Evolutionary conservation across 192 early-diverging fungal species (phyloP), one percentile per base, ranked within the genome.

Genomic region (Funneliformis mosseae): DNA sequence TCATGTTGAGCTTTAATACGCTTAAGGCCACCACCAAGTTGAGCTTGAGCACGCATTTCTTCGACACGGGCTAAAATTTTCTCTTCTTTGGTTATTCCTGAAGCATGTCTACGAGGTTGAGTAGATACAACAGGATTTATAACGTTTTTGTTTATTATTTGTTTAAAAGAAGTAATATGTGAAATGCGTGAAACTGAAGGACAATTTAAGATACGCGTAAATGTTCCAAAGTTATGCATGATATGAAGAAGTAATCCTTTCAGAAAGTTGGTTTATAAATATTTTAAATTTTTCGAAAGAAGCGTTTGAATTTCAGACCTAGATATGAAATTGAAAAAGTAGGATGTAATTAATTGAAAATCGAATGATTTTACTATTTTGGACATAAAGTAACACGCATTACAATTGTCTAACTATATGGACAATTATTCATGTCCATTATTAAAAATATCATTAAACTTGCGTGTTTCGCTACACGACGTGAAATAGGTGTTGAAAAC

Each of bases 1-100:
- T 83, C 87, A 83, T 98, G 97, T 86, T 98, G 97, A 28, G 92
- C 88, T 64, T 89, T 91, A 69, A 95, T 94, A 73, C 93, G 89
- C 77, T 91, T 89, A 60, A 89, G 81, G 27, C 97, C 97, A 46
- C 97, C 97, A 68, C 97, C 97, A 18, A 91, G 66, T 3, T 88
- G 81, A 9, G 96, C 89, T 45, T 93, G 91, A 70, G 89, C 84
- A 45, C 97, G 89, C 83, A 97, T 95, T 21, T 64, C 81, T 66
- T 91, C 87, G 81, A 95, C 87, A 77, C 82, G 81, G 43, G 74
- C 79, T 42, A 88, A 80, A 46, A 83, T 84, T 67, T 83, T 84
- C 82, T 77, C 76, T 77, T 77, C 76, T 33, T 43, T 77, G 43
- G 76, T 77, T n/a, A 8, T 61, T 62, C 76, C 76, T 16, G 76